Evolutionary conservation across 2,329 filamentous ascomycete genomes (phyloP), one percentile per base, ranked within the genome.

Genomic region (Fusarium tuaranense): DNA sequence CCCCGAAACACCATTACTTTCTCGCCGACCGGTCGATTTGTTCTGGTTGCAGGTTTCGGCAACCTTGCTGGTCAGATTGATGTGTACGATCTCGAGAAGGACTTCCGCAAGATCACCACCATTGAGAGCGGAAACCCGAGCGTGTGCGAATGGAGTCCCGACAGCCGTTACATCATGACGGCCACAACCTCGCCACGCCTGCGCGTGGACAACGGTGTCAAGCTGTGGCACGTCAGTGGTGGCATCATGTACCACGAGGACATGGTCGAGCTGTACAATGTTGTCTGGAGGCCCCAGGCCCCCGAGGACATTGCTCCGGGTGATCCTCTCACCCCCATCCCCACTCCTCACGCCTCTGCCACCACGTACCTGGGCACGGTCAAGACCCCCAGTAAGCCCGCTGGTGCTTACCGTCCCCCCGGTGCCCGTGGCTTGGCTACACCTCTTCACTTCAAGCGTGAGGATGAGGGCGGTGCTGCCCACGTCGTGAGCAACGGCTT

Each of bases 41-140:
- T 97, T 63, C 87, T 98, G 75, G 94, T 99, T 65, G 97, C 96
- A 73, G 97, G 97, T 57, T 99, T 99, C 84, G 97, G 97, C 79
- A 99, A 99, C 86, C 87, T 99, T 85, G 95, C 96, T 76, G 97
- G 97, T 60, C 95, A 98, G 86, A 98, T 98, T 87, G 97, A 99
- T 81, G 93, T 99, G 61, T 98, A 98, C 84, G 97, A 99, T 84
- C 87, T 98, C 76, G 93, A 97, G 82, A 98, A 96, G 87, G 94
- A 98, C 83, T 97, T 95, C 85, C 89, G 90, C 80, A 98, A 98
- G 88, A 88, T 99, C 68, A 93, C 92, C 85, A 98, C 95, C 57
- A 97, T 99, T 77, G 95, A 98, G 85, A 96, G 95, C 66, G 94
- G 95, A 80, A 99, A 98, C 84, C 94, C 97, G 62, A 98, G 95